Conservation (phyloP, 2,329 filamentous ascomycete genomes). For the Botrytis fragariae region DNA sequence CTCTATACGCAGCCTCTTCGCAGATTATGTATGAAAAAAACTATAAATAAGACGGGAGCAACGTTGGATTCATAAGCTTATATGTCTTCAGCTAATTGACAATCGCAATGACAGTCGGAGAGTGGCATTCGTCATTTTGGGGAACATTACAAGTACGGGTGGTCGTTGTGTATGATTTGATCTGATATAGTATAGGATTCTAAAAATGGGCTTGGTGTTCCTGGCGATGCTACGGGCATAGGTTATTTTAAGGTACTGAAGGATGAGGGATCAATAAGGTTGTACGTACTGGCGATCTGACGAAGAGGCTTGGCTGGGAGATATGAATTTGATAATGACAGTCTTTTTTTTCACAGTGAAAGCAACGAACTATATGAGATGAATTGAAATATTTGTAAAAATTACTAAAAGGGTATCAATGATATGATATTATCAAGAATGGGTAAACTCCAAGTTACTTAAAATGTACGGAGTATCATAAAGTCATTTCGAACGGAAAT, state of each 20-base stretch:
- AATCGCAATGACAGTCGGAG: neutral
- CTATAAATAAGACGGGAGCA: neutral
- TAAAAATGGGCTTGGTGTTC: neutral
- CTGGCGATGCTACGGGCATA: neutral
- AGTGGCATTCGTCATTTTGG: neutral
- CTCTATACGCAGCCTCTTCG: fast-evolving
- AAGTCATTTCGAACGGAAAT: neutral
- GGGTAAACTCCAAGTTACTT: too few relatives aligned
- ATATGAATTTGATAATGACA: neutral
- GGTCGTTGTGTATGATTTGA: neutral
- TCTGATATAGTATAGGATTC: neutral
- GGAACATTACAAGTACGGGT: neutral
- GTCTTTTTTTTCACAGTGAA: neutral
- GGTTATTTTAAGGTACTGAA: neutral
- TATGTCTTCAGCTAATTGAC: neutral
- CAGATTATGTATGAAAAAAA: neutral
- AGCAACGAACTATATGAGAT: neutral
- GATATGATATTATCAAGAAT: too few relatives aligned
- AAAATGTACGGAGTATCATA: neutral
- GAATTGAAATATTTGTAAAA: neutral
- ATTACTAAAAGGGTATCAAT: neutral
- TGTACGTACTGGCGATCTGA: neutral
- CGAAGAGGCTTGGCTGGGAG: neutral
- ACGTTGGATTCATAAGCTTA: neutral
- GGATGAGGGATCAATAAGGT: neutral